A percentile compares a stretch with the other conserved stretches of the same genome.
Evolutionary conservation across 73 alveolate species (phyloP).

Genomic region (Effrenium voratum): DNA sequence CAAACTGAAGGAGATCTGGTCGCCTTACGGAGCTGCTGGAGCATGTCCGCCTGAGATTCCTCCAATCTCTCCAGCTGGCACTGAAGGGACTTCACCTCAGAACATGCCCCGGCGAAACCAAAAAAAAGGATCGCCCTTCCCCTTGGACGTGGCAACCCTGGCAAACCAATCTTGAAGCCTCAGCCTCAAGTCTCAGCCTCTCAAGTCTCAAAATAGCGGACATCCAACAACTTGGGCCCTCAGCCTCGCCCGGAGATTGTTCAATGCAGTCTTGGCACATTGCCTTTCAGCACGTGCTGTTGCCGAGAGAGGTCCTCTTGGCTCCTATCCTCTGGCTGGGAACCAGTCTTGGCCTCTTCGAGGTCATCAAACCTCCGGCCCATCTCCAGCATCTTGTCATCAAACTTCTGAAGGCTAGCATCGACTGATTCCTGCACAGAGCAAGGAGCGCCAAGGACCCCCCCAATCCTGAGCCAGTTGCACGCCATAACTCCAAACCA

Average conservation of each 20-base stretch:
- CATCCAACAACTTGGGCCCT: too few relatives aligned
- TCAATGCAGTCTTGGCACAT: too few relatives aligned
- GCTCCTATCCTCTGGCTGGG: background rate
- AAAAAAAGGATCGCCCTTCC: background rate
- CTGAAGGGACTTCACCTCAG: conserved; percentile 33
- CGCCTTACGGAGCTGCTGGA: conserved; percentile 59
- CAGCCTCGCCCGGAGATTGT: too few relatives aligned
- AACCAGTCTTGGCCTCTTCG: conserved; percentile 19
- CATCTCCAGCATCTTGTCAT: conserved; percentile 16
- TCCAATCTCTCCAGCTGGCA: conserved; percentile 49
- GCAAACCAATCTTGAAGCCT: too few relatives aligned
- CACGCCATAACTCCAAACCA: background rate
- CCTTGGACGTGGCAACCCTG: too few relatives aligned
- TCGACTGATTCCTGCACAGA: conserved; percentile 4
- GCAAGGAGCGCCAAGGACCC: too few relatives aligned
- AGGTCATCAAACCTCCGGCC: conserved; percentile 6
- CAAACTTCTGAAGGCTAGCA: conserved; percentile 54
- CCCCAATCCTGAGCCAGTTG: background rate
- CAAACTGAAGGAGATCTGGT: too few relatives aligned
- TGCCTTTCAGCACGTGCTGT: conserved; percentile 35
- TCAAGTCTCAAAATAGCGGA: too few relatives aligned
- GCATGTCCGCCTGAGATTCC: conserved; percentile 31
- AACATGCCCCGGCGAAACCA: background rate
- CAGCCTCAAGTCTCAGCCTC: too few relatives aligned
- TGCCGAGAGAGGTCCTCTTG: background rate